Percentiles rank a stretch among this genome's conserved stretches.
phyloP scores from a whole-genome alignment of 441 rosid genomes.

The Gossypium aridum region DNA sequence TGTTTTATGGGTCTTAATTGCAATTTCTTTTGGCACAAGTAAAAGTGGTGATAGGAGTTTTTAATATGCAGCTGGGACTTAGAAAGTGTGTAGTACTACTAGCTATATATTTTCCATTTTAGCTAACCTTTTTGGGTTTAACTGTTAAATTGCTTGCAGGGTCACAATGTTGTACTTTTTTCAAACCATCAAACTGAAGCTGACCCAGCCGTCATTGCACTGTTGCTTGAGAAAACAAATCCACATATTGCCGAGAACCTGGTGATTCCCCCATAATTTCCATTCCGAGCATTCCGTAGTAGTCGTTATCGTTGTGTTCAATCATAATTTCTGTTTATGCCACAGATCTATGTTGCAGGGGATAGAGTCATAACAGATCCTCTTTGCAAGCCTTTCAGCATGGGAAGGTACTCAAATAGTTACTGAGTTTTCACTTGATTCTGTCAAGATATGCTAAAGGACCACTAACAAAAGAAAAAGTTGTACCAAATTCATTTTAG shows the following conservation, averaged over 20 bases:
- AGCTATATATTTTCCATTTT: neutral
- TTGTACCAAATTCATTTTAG: constrained; percentile 30
- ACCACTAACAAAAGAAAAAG: constrained; percentile 9
- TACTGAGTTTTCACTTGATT: constrained; percentile 21
- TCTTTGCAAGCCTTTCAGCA: constrained; percentile 97
- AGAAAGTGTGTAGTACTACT: neutral
- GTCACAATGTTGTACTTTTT: constrained; percentile 75
- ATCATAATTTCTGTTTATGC: constrained; percentile 17
- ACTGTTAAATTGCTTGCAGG: constrained; percentile 45
- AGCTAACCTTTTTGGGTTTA: neutral
- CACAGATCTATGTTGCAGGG: constrained; percentile 89
- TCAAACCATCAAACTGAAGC: constrained; percentile 99
- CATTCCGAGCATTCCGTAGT: constrained; percentile 11
- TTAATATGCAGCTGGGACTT: neutral
- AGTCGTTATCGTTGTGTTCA: constrained; percentile 15
- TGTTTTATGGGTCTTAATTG: neutral
- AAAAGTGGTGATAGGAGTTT: neutral
- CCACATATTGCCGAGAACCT: constrained; percentile 63
- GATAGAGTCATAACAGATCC: constrained; percentile 96
- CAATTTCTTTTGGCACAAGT: neutral
- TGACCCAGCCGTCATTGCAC: constrained; percentile 86
- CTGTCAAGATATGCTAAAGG: constrained; percentile 14
- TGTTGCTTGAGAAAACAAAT: constrained; percentile 74
- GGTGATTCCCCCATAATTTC: constrained; percentile 32
- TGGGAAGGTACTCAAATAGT: constrained; percentile 71